Percentiles rank a stretch among this genome's conserved stretches.
phyloP scores from a whole-genome alignment of 768 basidiomycete genomes.

The Goffeauzyma gilvescens region DNA sequence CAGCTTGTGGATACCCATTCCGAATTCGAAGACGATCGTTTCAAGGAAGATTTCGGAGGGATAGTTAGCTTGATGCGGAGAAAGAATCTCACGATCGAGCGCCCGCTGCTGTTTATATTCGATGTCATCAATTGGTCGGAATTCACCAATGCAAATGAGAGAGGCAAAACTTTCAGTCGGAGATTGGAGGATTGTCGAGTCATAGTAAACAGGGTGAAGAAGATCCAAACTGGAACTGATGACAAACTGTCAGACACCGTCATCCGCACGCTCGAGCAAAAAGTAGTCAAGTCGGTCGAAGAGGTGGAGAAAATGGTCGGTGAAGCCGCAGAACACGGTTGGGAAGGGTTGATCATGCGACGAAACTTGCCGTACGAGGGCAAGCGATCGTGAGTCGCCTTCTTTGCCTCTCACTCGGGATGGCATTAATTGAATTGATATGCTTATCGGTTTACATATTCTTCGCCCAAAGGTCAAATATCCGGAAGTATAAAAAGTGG shows the following conservation, averaged over 20 bases:
- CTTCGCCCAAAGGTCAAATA: conserved; percentile 14
- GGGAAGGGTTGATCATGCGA: conserved; percentile 28
- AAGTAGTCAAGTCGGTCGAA: conserved; percentile 8
- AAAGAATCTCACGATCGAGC: conserved; percentile 9
- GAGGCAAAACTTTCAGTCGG: conserved; percentile 16
- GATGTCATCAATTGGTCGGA: conserved; percentile 15
- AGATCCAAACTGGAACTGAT: conserved; percentile 3
- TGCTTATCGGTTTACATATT: background rate
- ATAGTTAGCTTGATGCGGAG: conserved; percentile 21
- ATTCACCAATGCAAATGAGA: background rate
- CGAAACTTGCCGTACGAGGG: conserved; percentile 26
- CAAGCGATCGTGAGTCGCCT: conserved; percentile 18
- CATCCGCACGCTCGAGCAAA: conserved; percentile 16
- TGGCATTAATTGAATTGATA: background rate
- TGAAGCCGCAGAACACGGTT: conserved; percentile 21
- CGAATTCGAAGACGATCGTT: conserved; percentile 6
- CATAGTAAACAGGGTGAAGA: conserved; percentile 14
- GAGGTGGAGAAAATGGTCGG: conserved; percentile 23
- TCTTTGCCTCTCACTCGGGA: background rate
- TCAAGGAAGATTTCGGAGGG: conserved; percentile 23
- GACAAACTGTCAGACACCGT: conserved; percentile 4
- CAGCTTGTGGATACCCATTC: background rate
- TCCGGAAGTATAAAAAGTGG: conserved; percentile 31
- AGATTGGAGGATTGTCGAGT: conserved; percentile 14
- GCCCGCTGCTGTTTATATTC: conserved; percentile 21